These are phyloP conservation scores for Phaeomoniella chlamydospora DNA, from an alignment of 2,329 filamentous ascomycete genomes.

Conservation along the genomic window DNA sequence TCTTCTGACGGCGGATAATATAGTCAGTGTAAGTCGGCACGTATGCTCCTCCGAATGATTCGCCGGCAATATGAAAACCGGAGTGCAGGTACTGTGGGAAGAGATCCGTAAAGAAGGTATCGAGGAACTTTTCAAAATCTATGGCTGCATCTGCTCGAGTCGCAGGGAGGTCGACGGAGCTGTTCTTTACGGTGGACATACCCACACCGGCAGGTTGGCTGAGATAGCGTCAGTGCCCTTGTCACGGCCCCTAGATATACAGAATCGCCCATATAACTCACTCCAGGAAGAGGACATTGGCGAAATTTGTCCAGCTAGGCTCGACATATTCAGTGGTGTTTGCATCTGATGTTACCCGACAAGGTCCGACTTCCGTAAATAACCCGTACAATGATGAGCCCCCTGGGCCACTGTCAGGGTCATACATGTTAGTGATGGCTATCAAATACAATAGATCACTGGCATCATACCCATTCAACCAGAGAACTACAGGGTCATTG, in stretches of 20 bases:
- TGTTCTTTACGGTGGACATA: conserved; percentile 59
- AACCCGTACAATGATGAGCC: conserved; percentile 94
- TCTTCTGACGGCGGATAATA: conserved; percentile 86
- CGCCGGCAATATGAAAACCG: conserved; percentile 94
- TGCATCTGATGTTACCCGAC: too few species aligned
- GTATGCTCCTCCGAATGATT: conserved; percentile 92
- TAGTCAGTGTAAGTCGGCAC: conserved; percentile 84
- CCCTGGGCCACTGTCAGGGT: conserved; percentile 86
- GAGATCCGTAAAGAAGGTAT: conserved; percentile 98
- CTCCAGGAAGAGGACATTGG: conserved; percentile 98
- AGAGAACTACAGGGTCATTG: conserved; percentile 25
- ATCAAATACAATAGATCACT: too few species aligned
- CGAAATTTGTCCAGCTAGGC: conserved; percentile 91
- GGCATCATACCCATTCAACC: conserved; percentile 27
- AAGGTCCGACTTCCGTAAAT: conserved; percentile 92
- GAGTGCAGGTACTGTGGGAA: conserved; percentile 92
- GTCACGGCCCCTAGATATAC: too few species aligned
- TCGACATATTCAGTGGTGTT: conserved; percentile 73
- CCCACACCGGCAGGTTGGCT: conserved; percentile 96
- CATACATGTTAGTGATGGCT: too few species aligned
- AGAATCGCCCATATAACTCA: too few species aligned
- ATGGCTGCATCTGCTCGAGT: conserved; percentile 96
- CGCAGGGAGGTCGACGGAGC: conserved; percentile 81
- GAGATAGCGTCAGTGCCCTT: too few species aligned
- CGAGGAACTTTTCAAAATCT: too few species aligned